Percentiles rank a stretch among this genome's conserved stretches.
phyloP scores from a whole-genome alignment of 768 basidiomycete species.

The Omphalotus guepiniiformis region DNA sequence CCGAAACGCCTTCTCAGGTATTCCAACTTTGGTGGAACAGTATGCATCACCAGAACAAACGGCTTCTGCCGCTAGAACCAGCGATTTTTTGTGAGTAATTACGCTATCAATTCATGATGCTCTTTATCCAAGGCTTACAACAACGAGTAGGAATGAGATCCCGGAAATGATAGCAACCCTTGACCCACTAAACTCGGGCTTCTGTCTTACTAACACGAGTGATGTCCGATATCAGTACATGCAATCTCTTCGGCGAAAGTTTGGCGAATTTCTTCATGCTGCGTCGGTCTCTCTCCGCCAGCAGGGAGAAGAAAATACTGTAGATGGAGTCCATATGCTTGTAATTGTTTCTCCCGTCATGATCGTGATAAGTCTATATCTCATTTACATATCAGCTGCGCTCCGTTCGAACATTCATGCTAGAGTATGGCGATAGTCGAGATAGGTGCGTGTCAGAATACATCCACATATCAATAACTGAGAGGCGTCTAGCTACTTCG shows the following conservation, averaged over 20 bases:
- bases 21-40: constrained; percentile 62
- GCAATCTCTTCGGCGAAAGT: constrained; percentile 48
- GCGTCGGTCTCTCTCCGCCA: constrained; percentile 64
- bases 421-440: constrained; percentile 71
- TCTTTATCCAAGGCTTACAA: not conserved
- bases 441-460: constrained; percentile 34
- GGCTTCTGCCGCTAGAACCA: constrained; percentile 38
- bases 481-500: constrained; percentile 39
- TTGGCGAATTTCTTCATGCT: constrained; percentile 65
- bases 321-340: constrained; percentile 75
- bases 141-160: constrained; percentile 53
- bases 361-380: not conserved
- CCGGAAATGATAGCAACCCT: constrained; percentile 73
- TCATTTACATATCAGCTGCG: constrained; percentile 13
- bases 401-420: constrained; percentile 65
- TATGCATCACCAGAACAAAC: constrained; percentile 46
- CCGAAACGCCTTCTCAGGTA: constrained; percentile 70
- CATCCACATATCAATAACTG: not conserved
- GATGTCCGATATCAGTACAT: constrained; percentile 69
- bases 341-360: constrained; percentile 31
- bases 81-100: constrained; percentile 61
- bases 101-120: not conserved
- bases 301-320: constrained; percentile 76
- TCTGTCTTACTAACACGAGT: constrained; percentile 58
- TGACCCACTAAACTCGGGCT: constrained; percentile 58